These are phyloP conservation scores for Cokeromyces recurvatus DNA, from an alignment of 371 early-diverging fungal genomes.

Conservation along the genomic window DNA sequence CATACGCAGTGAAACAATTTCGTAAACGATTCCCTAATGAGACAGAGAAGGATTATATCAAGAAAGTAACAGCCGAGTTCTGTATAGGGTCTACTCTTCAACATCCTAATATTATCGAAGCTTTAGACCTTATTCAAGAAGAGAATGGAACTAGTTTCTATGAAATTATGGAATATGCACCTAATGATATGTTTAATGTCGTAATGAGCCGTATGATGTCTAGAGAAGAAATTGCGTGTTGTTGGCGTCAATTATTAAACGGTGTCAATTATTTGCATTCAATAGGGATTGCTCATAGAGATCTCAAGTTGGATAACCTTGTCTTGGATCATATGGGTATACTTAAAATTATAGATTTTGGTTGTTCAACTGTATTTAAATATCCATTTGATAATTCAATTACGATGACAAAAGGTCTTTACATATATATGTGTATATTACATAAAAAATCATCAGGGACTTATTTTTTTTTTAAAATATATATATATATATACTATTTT, in stretches of 20 bases:
- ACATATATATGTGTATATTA: conserved; percentile 3
- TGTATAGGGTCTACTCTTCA: conserved; percentile 78
- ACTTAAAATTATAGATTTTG: conserved; percentile 92
- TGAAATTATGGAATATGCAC: conserved; percentile 81
- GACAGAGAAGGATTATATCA: conserved; percentile 74
- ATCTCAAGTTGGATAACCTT: conserved; percentile 87
- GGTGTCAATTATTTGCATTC: conserved; percentile 71
- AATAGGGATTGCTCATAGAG: conserved; percentile 82
- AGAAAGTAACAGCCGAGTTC: conserved; percentile 79
- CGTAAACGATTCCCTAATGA: conserved; percentile 63
- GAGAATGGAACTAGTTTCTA: conserved; percentile 47
- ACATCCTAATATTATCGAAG: conserved; percentile 85
- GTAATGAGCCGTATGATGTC: conserved; percentile 68
- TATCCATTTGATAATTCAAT: conserved; percentile 60
- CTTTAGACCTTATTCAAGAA: conserved; percentile 71
- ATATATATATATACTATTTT: not conserved
- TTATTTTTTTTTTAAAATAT: not conserved
- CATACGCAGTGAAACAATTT: conserved; percentile 81
- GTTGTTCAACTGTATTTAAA: conserved; percentile 78
- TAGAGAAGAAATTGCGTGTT: conserved; percentile 62
- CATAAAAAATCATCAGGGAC: not conserved
- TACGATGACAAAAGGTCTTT: conserved; percentile 56
- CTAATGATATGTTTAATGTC: conserved; percentile 69
- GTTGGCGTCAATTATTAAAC: conserved; percentile 70
- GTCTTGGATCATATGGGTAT: conserved; percentile 65